Percentiles rank a stretch among this genome's conserved stretches.
Evolutionary conservation across 345 rosid species (phyloP).

Genomic region (Ceriops zippeliana): DNA sequence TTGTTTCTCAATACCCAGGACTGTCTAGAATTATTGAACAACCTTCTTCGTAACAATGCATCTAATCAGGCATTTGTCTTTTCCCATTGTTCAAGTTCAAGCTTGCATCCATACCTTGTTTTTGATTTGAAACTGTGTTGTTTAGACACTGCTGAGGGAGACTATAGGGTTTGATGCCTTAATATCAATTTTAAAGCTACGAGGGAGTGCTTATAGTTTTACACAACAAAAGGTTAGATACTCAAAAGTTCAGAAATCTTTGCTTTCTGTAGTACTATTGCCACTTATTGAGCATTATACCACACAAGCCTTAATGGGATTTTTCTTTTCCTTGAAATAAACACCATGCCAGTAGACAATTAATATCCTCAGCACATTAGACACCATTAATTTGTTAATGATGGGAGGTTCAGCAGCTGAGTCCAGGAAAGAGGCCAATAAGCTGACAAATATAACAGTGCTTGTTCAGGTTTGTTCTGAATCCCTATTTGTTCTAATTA

Average conservation of each 20-base stretch:
- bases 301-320: constrained; percentile 37
- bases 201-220: constrained; percentile 76
- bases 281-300: constrained; percentile 2
- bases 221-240: constrained; percentile 96
- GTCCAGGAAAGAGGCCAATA: constrained; percentile 69
- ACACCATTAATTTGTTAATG: constrained; percentile 78
- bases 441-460: constrained; percentile 70
- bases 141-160: constrained; percentile 82
- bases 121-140: constrained; percentile 25
- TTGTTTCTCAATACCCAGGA: constrained; percentile 47
- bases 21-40: constrained; percentile 86
- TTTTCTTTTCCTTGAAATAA: constrained; percentile 40
- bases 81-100: constrained; percentile 14
- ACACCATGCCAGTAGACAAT: constrained; percentile 89
- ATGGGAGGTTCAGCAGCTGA: constrained; percentile 68
- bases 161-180: constrained; percentile 87
- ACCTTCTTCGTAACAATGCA: constrained; percentile 74
- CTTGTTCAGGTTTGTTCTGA: constrained; percentile 71
- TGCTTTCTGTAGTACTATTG: neutral
- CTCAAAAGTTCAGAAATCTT: constrained; percentile 22
- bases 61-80: constrained; percentile 73
- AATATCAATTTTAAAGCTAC: constrained; percentile 66
- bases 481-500: constrained; percentile 12
- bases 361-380: constrained; percentile 76
- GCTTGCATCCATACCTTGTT: constrained; percentile 10